phyloP scores from a whole-genome alignment of 225 moss, liverwort and hornwort genomes.

The Sphagnum tenellum region DNA sequence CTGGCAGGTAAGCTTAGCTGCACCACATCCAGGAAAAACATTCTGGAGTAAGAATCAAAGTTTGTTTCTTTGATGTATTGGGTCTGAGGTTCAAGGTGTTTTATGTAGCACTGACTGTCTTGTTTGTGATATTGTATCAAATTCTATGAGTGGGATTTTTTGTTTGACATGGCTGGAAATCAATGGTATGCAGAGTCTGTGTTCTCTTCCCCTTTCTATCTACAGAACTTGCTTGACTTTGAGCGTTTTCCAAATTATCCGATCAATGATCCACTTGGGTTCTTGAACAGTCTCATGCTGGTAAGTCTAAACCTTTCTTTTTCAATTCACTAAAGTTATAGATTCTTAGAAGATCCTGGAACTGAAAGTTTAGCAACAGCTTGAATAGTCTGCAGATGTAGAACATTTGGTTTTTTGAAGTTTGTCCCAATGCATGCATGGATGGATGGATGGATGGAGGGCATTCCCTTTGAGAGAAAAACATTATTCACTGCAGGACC shows the following conservation, averaged over 20 bases:
- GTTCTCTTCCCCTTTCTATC: constrained; percentile 88
- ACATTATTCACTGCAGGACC: constrained; percentile 39
- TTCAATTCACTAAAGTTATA: neutral
- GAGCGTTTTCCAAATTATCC: constrained; percentile 83
- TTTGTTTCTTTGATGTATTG: no score
- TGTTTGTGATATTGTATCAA: no score
- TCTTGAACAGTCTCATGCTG: constrained; percentile 82
- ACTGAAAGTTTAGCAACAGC: no score
- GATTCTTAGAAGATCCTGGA: neutral
- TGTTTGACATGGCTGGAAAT: constrained; percentile 10
- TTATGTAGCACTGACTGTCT: no score
- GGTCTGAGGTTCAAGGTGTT: no score
- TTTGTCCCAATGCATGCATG: neutral
- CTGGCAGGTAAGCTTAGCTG: constrained; percentile 48
- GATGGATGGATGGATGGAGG: neutral
- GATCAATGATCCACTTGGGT: constrained; percentile 77
- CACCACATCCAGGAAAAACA: no score
- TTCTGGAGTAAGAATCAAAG: no score
- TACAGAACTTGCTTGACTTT: constrained; percentile 88
- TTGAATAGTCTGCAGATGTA: no score
- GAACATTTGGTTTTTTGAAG: neutral
- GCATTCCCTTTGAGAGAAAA: neutral
- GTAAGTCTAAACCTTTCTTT: constrained; percentile 30
- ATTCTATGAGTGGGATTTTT: no score
- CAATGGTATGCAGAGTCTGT: constrained; percentile 56